These are phyloP conservation scores for Asclepias syriaca DNA, from an alignment of 257 asterid genomes.

Conservation along the genomic window DNA sequence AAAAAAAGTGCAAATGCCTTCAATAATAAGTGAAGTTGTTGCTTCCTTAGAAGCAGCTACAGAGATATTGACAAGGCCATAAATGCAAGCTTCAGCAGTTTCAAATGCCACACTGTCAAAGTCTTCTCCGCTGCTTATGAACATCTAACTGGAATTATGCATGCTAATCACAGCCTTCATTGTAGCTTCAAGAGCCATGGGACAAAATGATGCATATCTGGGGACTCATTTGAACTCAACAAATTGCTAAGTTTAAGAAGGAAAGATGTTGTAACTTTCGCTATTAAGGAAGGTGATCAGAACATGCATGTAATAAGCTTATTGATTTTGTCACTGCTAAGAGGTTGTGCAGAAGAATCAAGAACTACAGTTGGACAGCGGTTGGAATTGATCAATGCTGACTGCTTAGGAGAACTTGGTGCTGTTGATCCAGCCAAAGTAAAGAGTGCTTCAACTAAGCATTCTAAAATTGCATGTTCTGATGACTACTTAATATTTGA, in stretches of 20 bases:
- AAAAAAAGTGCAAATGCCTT: slow-evolving; percentile 56
- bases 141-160: slow-evolving; percentile 49
- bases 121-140: slow-evolving; percentile 58
- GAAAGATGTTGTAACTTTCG: slow-evolving; percentile 45
- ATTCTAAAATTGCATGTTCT: slow-evolving; percentile 92
- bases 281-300: too few species aligned
- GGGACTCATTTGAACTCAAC: slow-evolving; percentile 83
- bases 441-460: slow-evolving; percentile 56
- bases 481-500: slow-evolving; percentile 95
- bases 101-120: slow-evolving; percentile 65
- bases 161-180: slow-evolving; percentile 51
- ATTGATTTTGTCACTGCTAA: too few species aligned
- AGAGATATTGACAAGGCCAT: slow-evolving; percentile 69
- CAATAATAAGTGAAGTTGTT: slow-evolving; percentile 49
- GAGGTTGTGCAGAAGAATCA: slow-evolving; percentile 21
- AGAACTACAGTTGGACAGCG: slow-evolving; percentile 84
- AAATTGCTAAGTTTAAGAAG: slow-evolving; percentile 67
- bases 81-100: slow-evolving; percentile 73
- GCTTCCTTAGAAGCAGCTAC: slow-evolving; percentile 54
- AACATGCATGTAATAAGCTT: too few species aligned
- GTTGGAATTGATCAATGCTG: slow-evolving; percentile 81
- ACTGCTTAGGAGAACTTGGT: slow-evolving; percentile 94
- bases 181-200: slow-evolving; percentile 82
- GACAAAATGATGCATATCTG: slow-evolving; percentile 69
- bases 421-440: slow-evolving; percentile 97